phyloP scores from a whole-genome alignment of 768 basidiomycete species.

The Ramaria sp. region DNA sequence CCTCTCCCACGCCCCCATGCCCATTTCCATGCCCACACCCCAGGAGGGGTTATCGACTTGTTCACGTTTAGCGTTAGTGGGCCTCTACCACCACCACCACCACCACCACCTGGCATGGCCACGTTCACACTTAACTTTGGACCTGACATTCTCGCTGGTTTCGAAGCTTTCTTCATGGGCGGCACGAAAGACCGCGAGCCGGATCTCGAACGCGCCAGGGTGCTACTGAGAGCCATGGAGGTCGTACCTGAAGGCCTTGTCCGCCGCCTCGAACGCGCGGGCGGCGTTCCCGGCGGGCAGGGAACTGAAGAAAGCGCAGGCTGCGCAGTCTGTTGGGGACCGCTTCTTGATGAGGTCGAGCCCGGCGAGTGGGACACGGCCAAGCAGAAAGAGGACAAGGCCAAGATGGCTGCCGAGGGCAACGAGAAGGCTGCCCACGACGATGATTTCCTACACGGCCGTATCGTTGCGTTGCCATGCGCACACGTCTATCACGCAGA shows the following conservation, averaged over 20 bases:
- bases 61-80: slow-evolving; percentile 5
- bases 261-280: slow-evolving; percentile 44
- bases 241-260: slow-evolving; percentile 57
- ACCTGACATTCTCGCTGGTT: slow-evolving; percentile 17
- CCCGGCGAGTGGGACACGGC: slow-evolving; percentile 11
- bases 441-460: slow-evolving; percentile 4
- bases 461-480: slow-evolving; percentile 62
- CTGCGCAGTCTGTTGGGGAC: slow-evolving; percentile 75
- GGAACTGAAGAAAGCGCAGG: slow-evolving; percentile 24
- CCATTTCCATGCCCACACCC: slow-evolving; percentile 17
- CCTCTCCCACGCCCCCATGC: slow-evolving; percentile 35
- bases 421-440: slow-evolving; percentile 23
- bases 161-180: slow-evolving; percentile 18
- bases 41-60: slow-evolving; percentile 12
- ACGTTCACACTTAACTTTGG: slow-evolving; percentile 27
- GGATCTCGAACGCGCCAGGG: slow-evolving; percentile 56
- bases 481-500: slow-evolving; percentile 73
- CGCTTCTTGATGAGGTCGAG: slow-evolving; percentile 30
- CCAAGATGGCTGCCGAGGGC: not conserved
- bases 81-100: slow-evolving; percentile 13
- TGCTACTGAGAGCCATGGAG: slow-evolving; percentile 52
- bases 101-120: slow-evolving; percentile 3
- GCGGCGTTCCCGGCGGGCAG: slow-evolving; percentile 28
- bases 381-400: slow-evolving; percentile 12
- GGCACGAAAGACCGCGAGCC: slow-evolving; percentile 30